phyloP scores from a whole-genome alignment of 345 rosid genomes.

The Adansonia digitata region DNA sequence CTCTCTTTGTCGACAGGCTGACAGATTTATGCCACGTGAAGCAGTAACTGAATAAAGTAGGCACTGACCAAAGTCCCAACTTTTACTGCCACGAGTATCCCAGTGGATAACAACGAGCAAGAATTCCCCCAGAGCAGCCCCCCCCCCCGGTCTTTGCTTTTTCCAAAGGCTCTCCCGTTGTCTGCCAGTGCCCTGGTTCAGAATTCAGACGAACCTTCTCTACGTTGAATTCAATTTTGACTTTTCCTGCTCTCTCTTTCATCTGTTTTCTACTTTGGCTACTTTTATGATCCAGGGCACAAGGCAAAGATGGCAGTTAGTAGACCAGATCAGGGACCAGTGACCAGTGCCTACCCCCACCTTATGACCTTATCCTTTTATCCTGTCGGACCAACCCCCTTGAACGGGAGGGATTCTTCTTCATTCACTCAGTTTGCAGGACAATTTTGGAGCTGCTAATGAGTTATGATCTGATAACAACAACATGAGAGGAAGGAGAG shows the following conservation, averaged over 20 bases:
- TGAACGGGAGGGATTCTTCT: conserved; percentile 4
- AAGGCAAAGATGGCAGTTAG: too few relatives aligned
- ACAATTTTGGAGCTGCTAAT: neutral
- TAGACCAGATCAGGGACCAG: too few relatives aligned
- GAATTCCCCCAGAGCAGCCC: too few relatives aligned
- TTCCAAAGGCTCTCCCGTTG: neutral
- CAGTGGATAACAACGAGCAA: too few relatives aligned
- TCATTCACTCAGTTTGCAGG: neutral
- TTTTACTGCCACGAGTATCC: conserved; percentile 33
- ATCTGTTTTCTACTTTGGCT: too few relatives aligned
- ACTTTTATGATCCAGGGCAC: too few relatives aligned
- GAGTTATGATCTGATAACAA: neutral
- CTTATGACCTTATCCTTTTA: conserved; percentile 32
- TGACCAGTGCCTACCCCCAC: neutral
- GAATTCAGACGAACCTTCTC: neutral
- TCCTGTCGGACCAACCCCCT: conserved; percentile 23
- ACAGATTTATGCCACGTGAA: conserved; percentile 32
- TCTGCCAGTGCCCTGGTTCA: neutral
- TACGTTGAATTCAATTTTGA: conserved; percentile 12
- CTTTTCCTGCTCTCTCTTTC: too few relatives aligned
- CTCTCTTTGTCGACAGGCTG: neutral
- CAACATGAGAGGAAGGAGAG: neutral
- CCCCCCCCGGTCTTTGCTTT: too few relatives aligned
- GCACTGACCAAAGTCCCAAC: conserved; percentile 17
- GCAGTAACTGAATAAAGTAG: conserved; percentile 1